Base-by-base conservation (phyloP, 306 rosid genomes). In the Quercus suber region DNA sequence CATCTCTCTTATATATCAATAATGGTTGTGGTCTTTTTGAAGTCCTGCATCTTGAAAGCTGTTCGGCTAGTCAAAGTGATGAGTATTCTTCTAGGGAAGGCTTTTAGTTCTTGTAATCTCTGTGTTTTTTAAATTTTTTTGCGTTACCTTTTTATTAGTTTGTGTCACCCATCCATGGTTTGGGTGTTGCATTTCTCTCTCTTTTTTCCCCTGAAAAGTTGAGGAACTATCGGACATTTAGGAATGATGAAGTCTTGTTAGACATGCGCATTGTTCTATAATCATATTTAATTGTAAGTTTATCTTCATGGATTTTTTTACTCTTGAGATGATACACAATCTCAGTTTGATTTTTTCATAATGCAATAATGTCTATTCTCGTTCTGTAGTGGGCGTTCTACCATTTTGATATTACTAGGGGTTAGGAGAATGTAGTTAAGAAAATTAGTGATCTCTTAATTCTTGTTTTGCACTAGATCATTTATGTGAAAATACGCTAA, bases 71-170 rank as follows among this genome's bases (percentile, higher is more conserved):
- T 82, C 81, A 63, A 77, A 79, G 56, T 51, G 76, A 56, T 25
- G 71, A 80, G 61, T 68, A 75, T 78, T 81, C 78, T 81, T 81
- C 75, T 31, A 37, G 84, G n/a, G 82, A 82, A 82, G 75, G 82
- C 85, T 77, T 81, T 41, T 86, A 81, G 89, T 84, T 86, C 72
- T 58, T 81, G 78, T 87, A 86, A 81, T 76, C 80, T 76, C 76
- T 81, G 85, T 87, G 79, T 73, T 84, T 57, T 78, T 75, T 0
- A 8, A 41, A 41, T 41, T 7, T 41, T 41, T 41, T 41, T 41
- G 45, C 20, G 75, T 67, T 37, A 43, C 65, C 19, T 74, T 58
- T 52, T 69, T 71, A 55, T 81, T 73, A 74, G 81, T 41, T 72
- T 20, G 55, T 79, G 76, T 76, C 69, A 56, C 80, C 78, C 59